These are phyloP conservation scores for Mycena galopus DNA, from an alignment of 768 basidiomycete species.

Conservation along the genomic window DNA sequence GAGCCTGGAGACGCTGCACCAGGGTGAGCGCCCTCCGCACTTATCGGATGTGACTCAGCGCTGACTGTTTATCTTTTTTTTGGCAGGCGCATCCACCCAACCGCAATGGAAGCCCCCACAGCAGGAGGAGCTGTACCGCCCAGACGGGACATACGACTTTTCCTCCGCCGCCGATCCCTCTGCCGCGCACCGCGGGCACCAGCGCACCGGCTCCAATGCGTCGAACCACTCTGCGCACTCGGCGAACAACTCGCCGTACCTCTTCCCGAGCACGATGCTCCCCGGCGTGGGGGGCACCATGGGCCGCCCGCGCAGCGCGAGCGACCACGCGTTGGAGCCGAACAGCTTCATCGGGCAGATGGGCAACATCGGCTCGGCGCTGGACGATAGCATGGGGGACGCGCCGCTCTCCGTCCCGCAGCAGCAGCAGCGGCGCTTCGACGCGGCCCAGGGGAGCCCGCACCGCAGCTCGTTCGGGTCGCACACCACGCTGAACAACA, in stretches of 20 bases:
- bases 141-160: slow-evolving; percentile 14
- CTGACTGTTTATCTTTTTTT: not conserved
- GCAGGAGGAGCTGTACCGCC: slow-evolving; percentile 27
- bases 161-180: not conserved
- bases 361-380: slow-evolving; percentile 49
- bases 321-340: slow-evolving; percentile 69
- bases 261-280: slow-evolving; percentile 48
- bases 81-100: slow-evolving; percentile 13
- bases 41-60: not conserved
- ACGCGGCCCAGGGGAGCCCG: slow-evolving; percentile 33
- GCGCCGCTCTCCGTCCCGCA: slow-evolving; percentile 48
- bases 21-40: slow-evolving; percentile 54
- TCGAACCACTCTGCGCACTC: too few species aligned
- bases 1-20: slow-evolving; percentile 62
- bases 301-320: slow-evolving; percentile 61
- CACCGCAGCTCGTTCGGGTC: slow-evolving; percentile 42
- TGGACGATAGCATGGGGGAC: slow-evolving; percentile 51
- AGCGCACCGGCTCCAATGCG: slow-evolving; percentile 7
- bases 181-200: not conserved
- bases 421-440: slow-evolving; percentile 37
- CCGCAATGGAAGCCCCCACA: slow-evolving; percentile 7
- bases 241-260: slow-evolving; percentile 37
- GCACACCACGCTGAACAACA: slow-evolving; percentile 23
- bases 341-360: slow-evolving; percentile 45
- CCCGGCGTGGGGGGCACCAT: slow-evolving; percentile 40